Base-by-base conservation (phyloP, 192 early-diverging fungal species). In the Entrophospora sp. region DNA sequence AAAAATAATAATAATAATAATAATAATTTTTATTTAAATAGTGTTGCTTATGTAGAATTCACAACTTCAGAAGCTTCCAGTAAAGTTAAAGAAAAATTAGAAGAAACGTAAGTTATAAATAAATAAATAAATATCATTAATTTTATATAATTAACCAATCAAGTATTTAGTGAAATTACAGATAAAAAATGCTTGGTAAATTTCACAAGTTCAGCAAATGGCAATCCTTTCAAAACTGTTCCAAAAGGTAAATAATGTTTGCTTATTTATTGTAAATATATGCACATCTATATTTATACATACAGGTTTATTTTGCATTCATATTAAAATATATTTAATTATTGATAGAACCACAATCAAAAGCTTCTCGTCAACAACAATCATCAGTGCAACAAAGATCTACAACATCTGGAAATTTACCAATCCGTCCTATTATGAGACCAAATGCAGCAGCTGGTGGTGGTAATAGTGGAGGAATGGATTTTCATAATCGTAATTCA, bases 11-110 rank as follows among this genome's bases (percentile, higher is more conserved):
- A 58, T 37, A 18, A 10, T 16, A n/a, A 58, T 9, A 16, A 10
- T n/a, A n/a, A 52, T 27, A 10, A n/a, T 38, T 25, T 25, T 61
- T 55, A 38, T 43, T 12, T 32, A 49, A 9, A 46, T 57, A 72
- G 71, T 14, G 72, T 81, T 32, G 84, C 79, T 9, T 85, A 76
- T 66, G 38, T 84, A 22, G 75, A 83, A 61, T 85, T 85, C 62
- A 69, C 56, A 12, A 72, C 65, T 10, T 34, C 71, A 45, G 74
- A 79, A 25, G 69, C 74, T 53, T 74, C 79, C 4, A 30, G 36
- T 0, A 38, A 63, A 9, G 71, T 72, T 18, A 80, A 84, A 61
- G 37, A 62, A 1, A 61, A 75, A 35, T 61, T 82, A 27, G 80
- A 82, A 7, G 66, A 68, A 55, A 69, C 71, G 79, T 80, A 67